A percentile compares a stretch with the other conserved stretches of the same genome.
These are phyloP conservation scores for Leptoxyphium fumago DNA, from an alignment of 2,329 filamentous ascomycete genomes.

Conservation along the genomic window DNA sequence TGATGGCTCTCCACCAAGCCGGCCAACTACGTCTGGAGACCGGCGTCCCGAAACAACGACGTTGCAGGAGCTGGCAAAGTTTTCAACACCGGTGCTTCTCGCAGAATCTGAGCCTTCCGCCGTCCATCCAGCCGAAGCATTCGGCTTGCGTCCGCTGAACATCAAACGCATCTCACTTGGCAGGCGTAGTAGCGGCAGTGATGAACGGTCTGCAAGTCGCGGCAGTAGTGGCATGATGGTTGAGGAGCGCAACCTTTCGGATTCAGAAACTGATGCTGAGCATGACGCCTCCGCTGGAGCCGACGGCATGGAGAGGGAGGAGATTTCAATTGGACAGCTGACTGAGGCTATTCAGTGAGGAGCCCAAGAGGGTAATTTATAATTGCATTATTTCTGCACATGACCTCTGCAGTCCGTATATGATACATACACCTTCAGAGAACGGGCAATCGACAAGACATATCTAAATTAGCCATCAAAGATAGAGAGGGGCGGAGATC, in stretches of 20 bases:
- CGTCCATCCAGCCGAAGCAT: constrained; percentile 3
- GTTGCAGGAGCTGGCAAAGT: constrained; percentile 20
- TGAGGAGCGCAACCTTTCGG: constrained; percentile 23
- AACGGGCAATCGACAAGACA: too few relatives aligned
- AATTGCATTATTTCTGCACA: too few relatives aligned
- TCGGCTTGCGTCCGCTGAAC: constrained; percentile 6
- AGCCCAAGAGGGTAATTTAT: not conserved
- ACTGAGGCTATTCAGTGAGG: not conserved
- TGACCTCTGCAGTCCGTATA: too few relatives aligned
- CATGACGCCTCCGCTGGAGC: constrained; percentile 4
- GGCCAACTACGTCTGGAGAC: constrained; percentile 4
- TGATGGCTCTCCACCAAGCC: constrained; percentile 3
- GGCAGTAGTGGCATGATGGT: constrained; percentile 25
- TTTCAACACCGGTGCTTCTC: constrained; percentile 22
- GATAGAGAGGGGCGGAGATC: too few relatives aligned
- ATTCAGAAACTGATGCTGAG: constrained; percentile 21
- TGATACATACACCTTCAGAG: too few relatives aligned
- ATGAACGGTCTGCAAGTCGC: constrained; percentile 20
- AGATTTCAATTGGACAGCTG: not conserved
- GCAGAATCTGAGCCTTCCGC: constrained; percentile 22
- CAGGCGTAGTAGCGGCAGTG: constrained; percentile 8
- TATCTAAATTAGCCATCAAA: too few relatives aligned
- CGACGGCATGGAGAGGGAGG: not conserved
- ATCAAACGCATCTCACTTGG: constrained; percentile 1
- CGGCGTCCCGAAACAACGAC: not conserved